Base-by-base conservation (phyloP, 768 basidiomycete species). In the Calvatia gigantea region DNA sequence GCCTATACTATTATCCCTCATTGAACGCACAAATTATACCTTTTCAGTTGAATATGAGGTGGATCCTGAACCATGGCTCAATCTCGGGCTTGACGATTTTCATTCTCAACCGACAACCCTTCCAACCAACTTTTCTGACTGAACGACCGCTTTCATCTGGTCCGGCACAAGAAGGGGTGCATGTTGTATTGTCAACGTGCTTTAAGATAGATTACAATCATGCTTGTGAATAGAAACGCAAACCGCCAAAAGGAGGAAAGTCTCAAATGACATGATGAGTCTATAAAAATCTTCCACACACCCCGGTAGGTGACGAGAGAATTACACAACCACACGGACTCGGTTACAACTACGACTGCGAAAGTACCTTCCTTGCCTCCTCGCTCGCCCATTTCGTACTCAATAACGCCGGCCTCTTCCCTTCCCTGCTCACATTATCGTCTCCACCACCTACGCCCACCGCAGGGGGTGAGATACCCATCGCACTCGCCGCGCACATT, bases 341-440 rank as follows among this genome's bases (percentile, higher is more conserved):
- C n/a, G n/a, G n/a, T n/a, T n/a, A 47, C 7, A 21, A 19, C 43
- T 54, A 73, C 51, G 71, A 61, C 31, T 76, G 65, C 31, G 65
- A 68, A 38, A 80, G 58, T 52, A 74, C 75, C 66, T 78, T 81
- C 57, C 77, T 69, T 31, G 76, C 77, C 51, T 83, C 83, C 63
- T 82, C 82, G 31, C 69, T 71, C 7, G 79, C 81, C 62, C 72
- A 79, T 37, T 76, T 71, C 46, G 74, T 75, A 60, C 73, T 80
- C 29, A 72, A 69, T 33, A 80, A 65, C 21, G 79, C 74, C 0
- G 82, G 64, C 37, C 82, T 69, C 14, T 70, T 63, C 11, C 19
- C 46, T 17, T 45, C 58, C 3, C 59, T 63, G 29, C 33, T 48
- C 37, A 60, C 58, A 35, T 57, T 58, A 51, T 54, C 48, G 59